Conservation (phyloP, 2,329 filamentous ascomycete genomes). For the Claviceps sp. region DNA sequence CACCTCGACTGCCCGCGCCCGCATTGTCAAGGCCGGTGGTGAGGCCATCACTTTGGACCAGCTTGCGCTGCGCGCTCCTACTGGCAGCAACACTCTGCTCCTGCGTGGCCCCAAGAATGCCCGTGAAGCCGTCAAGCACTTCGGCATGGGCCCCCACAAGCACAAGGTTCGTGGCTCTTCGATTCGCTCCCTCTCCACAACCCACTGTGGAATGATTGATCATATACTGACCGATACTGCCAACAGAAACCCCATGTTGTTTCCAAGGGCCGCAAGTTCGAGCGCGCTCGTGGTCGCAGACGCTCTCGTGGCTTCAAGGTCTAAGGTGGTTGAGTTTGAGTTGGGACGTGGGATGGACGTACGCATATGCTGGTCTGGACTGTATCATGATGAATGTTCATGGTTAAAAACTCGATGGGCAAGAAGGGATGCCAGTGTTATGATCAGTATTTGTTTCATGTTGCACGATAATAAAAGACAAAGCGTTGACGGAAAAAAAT, state of each 20-base stretch:
- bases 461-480: too few species aligned
- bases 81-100: slow-evolving; percentile 91
- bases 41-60: slow-evolving; percentile 94
- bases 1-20: slow-evolving; percentile 88
- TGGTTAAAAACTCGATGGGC: slow-evolving; percentile 9
- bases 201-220: background rate
- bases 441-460: slow-evolving; percentile 10
- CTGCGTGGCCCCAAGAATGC: slow-evolving; percentile 97
- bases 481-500: too few species aligned
- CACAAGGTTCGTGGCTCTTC: slow-evolving; percentile 58
- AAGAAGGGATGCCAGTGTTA: slow-evolving; percentile 16
- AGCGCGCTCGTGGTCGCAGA: slow-evolving; percentile 97
- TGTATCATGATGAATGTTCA: background rate
- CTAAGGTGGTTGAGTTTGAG: slow-evolving; percentile 41
- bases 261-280: slow-evolving; percentile 99
- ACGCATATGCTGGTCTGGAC: slow-evolving; percentile 3
- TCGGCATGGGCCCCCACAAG: slow-evolving; percentile 94
- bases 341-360: slow-evolving; percentile 9
- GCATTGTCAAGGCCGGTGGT: slow-evolving; percentile 86
- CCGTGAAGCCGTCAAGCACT: slow-evolving; percentile 97
- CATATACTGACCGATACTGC: background rate
- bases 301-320: slow-evolving; percentile 99
- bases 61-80: slow-evolving; percentile 88
- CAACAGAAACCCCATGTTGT: slow-evolving; percentile 83
- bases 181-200: background rate